A percentile compares a stretch with the other conserved stretches of the same genome.
Evolutionary conservation across 495 filamentous ascomycete genomes (phyloP).

Genomic region (Neurospora pannonica): DNA sequence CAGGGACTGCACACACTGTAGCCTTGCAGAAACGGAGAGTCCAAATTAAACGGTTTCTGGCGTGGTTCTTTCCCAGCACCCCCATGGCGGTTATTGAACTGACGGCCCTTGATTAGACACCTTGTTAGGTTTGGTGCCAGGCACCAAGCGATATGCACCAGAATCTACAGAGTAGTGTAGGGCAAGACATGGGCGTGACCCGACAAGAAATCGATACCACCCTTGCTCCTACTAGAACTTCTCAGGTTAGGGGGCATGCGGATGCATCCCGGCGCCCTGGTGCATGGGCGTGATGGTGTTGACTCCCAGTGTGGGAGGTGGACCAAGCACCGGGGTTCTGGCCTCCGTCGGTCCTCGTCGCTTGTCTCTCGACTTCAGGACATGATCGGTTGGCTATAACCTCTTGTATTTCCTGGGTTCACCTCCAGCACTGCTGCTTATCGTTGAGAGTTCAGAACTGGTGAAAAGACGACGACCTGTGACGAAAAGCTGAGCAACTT

Average conservation of each 20-base stretch:
- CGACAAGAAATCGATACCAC: constrained; percentile 2
- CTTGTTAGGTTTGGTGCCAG: neutral
- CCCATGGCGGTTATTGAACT: neutral
- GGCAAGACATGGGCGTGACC: neutral
- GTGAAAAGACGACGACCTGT: neutral
- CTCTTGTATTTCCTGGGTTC: neutral
- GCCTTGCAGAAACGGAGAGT: neutral
- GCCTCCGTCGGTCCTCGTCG: neutral
- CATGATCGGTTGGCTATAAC: neutral
- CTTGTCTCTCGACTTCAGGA: neutral
- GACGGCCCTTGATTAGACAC: neutral
- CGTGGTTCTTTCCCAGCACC: neutral
- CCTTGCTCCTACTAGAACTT: constrained; percentile 6
- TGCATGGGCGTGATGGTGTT: constrained; percentile 7
- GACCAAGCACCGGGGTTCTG: neutral
- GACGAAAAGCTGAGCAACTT: neutral
- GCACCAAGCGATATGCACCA: neutral
- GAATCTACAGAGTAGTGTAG: neutral
- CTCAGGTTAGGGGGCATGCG: constrained; percentile 11
- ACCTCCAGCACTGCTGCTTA: neutral
- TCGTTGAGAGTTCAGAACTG: neutral
- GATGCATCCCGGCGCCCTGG: constrained; percentile 19
- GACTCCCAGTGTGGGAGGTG: neutral
- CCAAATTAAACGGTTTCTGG: neutral
- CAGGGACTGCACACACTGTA: neutral